Evolutionary conservation across 352 stramenopile species (phyloP), one percentile per base, ranked within the genome.

Genomic region (Thraustotheca clavata): DNA sequence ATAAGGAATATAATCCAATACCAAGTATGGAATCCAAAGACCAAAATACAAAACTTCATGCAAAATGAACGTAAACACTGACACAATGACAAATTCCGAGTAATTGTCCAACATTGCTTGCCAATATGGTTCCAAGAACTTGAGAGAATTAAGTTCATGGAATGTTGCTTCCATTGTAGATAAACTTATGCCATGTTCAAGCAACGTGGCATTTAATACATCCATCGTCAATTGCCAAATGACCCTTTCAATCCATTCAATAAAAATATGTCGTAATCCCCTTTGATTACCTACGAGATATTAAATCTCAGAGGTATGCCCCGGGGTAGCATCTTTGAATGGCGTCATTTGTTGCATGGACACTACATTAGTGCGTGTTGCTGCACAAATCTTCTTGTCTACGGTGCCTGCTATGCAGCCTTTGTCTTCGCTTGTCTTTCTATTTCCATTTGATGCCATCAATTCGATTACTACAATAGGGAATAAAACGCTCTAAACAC

Each of bases 1-100:
- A 35, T 65, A 65, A 40, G 60, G 60, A 34, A 68, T 62, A 40
- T 62, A 62, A 34, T 68, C 60, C 29, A 68, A 40, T 4, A 34
- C 11, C 3, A 68, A n/a, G 47, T 68, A 68, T 20, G 60, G 60
- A 9, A 68, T 9, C 60, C 60, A 68, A 49, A 62, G 39, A 46
- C 47, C 32, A 52, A 68, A 68, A 50, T 68, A 68, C 2, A 68
- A 32, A 38, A 43, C 48, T 52, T 68, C 60, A 32, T 68, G 60
- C 33, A 68, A 35, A 29, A 68, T 43, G 22, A 68, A 68, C 18
- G 60, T 68, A 31, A 60, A 60, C 7, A 68, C 16, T 18, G 60
- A 68, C 11, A 62, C 36, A 43, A 68, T 68, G 33, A 34, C 40
- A 34, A 68, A 68, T 33, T 62, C 47, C 33, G 60, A 62, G 46